Evolutionary conservation across 179 eudicot species (phyloP).

Genomic region (Beta corolliflora): DNA sequence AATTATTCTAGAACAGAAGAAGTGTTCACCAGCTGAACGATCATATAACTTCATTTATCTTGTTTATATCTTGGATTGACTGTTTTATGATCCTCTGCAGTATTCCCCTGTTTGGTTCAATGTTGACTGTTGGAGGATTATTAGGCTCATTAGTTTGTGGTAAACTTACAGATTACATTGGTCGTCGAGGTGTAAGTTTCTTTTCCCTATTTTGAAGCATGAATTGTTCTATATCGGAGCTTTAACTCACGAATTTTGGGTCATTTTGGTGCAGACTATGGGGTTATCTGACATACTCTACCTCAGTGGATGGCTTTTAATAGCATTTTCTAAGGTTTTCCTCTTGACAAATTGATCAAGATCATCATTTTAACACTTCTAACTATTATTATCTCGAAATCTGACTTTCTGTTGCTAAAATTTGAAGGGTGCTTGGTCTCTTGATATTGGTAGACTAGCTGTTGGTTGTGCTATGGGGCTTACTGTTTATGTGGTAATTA

Average conservation of each 20-base stretch:
- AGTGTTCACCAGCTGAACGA: no score
- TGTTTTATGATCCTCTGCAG: conserved; percentile 23
- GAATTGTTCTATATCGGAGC: neutral
- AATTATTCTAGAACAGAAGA: no score
- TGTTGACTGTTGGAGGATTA: conserved; percentile 45
- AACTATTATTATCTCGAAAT: neutral
- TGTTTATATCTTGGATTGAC: neutral
- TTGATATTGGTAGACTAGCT: conserved; percentile 46
- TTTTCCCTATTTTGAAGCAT: neutral
- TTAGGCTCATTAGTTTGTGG: conserved; percentile 46
- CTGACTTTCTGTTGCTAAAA: conserved; percentile 12
- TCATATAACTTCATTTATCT: neutral
- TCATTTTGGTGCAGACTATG: conserved; percentile 39
- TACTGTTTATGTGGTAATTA: conserved; percentile 39
- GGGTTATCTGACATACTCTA: conserved; percentile 32
- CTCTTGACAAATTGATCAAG: neutral
- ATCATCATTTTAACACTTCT: neutral
- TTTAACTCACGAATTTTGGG: neutral
- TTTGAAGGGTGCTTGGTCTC: conserved; percentile 43
- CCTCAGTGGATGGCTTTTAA: conserved; percentile 39
- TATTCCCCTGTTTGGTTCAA: conserved; percentile 49
- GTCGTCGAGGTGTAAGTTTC: conserved; percentile 43
- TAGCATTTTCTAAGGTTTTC: conserved; percentile 37
- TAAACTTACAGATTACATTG: conserved; percentile 38
- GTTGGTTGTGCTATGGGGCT: conserved; percentile 38